These are phyloP conservation scores for Orobanche coerulescens DNA, from an alignment of 257 asterid genomes.

Conservation along the genomic window DNA sequence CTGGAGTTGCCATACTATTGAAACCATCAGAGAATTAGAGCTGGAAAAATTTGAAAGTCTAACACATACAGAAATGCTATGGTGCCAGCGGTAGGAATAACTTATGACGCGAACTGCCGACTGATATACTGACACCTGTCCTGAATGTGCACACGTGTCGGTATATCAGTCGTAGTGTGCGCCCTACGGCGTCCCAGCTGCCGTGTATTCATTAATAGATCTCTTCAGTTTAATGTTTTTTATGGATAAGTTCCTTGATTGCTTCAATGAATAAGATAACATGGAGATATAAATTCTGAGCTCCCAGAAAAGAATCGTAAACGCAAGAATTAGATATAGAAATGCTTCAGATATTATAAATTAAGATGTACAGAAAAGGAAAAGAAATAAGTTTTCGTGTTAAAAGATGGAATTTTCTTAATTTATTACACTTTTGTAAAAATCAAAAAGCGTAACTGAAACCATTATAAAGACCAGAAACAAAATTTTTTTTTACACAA, in stretches of 20 bases:
- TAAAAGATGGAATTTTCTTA: slow-evolving; percentile 9
- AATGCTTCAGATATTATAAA: too few relatives aligned
- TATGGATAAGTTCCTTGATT: not conserved
- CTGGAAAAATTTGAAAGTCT: not conserved
- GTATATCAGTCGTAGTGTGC: too few relatives aligned
- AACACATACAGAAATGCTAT: too few relatives aligned
- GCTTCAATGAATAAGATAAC: not conserved
- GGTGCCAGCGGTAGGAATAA: too few relatives aligned
- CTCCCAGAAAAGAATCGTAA: too few relatives aligned
- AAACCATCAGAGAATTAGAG: slow-evolving; percentile 14
- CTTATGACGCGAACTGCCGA: too few relatives aligned
- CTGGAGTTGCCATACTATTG: slow-evolving; percentile 59
- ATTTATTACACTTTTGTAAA: slow-evolving; percentile 8
- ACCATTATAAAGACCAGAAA: slow-evolving; percentile 14
- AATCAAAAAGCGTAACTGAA: slow-evolving; percentile 4
- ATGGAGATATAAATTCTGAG: not conserved
- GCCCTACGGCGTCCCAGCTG: too few relatives aligned
- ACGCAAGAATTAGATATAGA: too few relatives aligned
- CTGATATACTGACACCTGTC: too few relatives aligned
- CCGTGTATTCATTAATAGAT: not conserved
- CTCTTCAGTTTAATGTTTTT: slow-evolving; percentile 8
- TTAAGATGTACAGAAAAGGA: not conserved
- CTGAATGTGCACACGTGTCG: too few relatives aligned
- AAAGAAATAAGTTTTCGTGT: not conserved
- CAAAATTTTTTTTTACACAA: not conserved